A percentile compares a stretch with the other conserved stretches of the same genome.
phyloP scores from a whole-genome alignment of 2,329 filamentous ascomycete genomes.

The Paradendryphiella salina region DNA sequence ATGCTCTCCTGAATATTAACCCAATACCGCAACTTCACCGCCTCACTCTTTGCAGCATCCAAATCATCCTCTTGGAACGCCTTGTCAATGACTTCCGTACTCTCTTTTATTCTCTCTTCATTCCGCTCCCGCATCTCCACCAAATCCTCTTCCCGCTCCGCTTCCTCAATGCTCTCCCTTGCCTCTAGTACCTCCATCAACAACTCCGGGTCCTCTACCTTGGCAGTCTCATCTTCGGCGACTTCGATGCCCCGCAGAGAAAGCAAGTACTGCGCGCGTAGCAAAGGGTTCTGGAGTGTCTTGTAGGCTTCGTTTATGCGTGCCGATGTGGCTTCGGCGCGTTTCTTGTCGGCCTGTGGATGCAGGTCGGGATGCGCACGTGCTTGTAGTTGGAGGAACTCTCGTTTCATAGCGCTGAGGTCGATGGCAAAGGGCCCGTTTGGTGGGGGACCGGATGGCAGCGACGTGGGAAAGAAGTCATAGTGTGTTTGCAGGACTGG shows the following conservation, averaged over 20 bases:
- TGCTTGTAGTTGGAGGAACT: constrained; percentile 85
- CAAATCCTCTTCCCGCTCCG: constrained; percentile 64
- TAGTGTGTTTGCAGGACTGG: constrained; percentile 65
- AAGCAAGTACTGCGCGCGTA: constrained; percentile 87
- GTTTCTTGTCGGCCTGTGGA: constrained; percentile 54
- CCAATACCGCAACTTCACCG: constrained; percentile 85
- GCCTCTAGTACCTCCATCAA: constrained; percentile 81
- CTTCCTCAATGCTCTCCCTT: constrained; percentile 62
- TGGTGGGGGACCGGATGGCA: constrained; percentile 78
- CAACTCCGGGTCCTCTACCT: constrained; percentile 70
- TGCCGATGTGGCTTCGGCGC: constrained; percentile 77
- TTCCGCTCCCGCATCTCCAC: constrained; percentile 65
- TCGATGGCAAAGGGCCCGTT: constrained; percentile 75
- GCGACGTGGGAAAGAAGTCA: constrained; percentile 80
- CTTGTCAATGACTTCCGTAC: constrained; percentile 64
- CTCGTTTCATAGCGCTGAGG: constrained; percentile 68
- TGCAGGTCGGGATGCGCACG: constrained; percentile 73
- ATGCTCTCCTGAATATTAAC: constrained; percentile 81
- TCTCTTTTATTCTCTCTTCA: constrained; percentile 64
- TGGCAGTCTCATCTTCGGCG: constrained; percentile 74
- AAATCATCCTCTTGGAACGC: constrained; percentile 70
- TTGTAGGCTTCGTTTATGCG: constrained; percentile 91
- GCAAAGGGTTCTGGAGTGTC: constrained; percentile 76
- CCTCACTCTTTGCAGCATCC: constrained; percentile 68
- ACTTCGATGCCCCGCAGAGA: constrained; percentile 73